Evolutionary conservation across 148 eudicot genomes (phyloP), one percentile per base, ranked within the genome.

Genomic region (Rhododendron mucronatum): DNA sequence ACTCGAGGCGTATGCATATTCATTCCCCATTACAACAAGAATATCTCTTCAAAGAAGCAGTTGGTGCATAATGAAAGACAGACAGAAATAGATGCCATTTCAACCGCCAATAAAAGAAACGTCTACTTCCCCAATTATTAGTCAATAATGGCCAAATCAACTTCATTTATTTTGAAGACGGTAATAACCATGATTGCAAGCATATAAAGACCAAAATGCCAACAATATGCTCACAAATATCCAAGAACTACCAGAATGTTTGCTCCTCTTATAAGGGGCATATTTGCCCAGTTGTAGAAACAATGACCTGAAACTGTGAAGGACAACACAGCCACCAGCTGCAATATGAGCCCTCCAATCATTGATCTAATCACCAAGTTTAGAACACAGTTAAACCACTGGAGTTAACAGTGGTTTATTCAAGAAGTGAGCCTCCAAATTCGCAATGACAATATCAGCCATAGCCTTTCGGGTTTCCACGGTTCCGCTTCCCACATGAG

Each of bases 401-500:
- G 92, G 95, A 75, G 98, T 93, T 76, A 95, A 86, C 45, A 95
- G 88, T 10, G 95, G 94, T 85, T 94, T 96, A 78, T 89, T 92
- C 51, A 81, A 89, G 89, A 95, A 96, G 57, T 96, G 94, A 91
- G 96, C 99, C 88, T 96, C 99, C 90, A 94, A 87, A 83, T 94
- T 96, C 35, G 91, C 95, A 82, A 96, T 61, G 51, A 96, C 98
- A 87, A 96, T 93, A 85, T 96, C 95, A 84, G 95, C 98, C 96
- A 96, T 94, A 61, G 77, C 96, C 5, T 85, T 90, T 45, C 98
- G 92, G 1, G 95, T 96, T 75, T 96, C 98, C 82, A 79, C 92
- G 0, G 98, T 93, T 37, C 89, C 98, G 81, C 95, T 96, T 61
- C 93, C 98, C 4, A 93, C 95, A 88, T 96, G 98, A 82, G 96